Conservation (phyloP, 257 asterid species). For the Ehretia macrophylla region DNA sequence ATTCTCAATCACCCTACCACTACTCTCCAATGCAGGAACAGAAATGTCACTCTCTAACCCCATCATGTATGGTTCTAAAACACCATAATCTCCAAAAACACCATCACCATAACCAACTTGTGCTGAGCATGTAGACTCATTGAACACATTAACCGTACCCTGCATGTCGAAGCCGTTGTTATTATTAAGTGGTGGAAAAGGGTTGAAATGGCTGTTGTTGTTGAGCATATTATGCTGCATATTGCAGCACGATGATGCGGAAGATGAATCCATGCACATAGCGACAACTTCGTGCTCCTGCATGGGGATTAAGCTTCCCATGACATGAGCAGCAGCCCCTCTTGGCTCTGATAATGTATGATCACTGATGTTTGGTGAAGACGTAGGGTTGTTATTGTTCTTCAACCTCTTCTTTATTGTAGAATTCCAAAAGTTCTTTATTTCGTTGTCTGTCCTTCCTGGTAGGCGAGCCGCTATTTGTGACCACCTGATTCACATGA, state of each 20-base stretch:
- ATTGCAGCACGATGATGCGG: slow-evolving; percentile 46
- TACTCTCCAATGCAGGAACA: slow-evolving; percentile 55
- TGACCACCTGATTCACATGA: slow-evolving; percentile 61
- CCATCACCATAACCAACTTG: slow-evolving; percentile 15
- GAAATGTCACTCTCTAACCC: slow-evolving; percentile 62
- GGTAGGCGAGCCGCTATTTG: slow-evolving; percentile 93
- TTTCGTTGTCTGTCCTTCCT: slow-evolving; percentile 89
- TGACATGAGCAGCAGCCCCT: neutral
- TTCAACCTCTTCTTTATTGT: slow-evolving; percentile 76
- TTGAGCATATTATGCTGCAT: neutral
- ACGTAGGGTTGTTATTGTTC: slow-evolving; percentile 27
- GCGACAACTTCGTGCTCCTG: slow-evolving; percentile 54
- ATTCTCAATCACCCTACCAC: slow-evolving; percentile 24
- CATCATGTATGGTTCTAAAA: slow-evolving; percentile 43
- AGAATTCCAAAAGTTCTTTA: slow-evolving; percentile 92
- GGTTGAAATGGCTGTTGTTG: slow-evolving; percentile 40
- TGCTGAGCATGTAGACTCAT: slow-evolving; percentile 22
- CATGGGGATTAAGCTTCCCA: slow-evolving; percentile 46
- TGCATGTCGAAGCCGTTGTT: slow-evolving; percentile 21
- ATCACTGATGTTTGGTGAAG: slow-evolving; percentile 50
- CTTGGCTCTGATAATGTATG: slow-evolving; percentile 29
- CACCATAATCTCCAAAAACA: slow-evolving; percentile 36
- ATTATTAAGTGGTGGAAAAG: slow-evolving; percentile 26
- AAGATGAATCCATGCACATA: slow-evolving; percentile 57
- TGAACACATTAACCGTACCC: slow-evolving; percentile 15